These are phyloP conservation scores for Debaryomyces castellii DNA, from an alignment of 805 yeast genomes.

Conservation along the genomic window DNA sequence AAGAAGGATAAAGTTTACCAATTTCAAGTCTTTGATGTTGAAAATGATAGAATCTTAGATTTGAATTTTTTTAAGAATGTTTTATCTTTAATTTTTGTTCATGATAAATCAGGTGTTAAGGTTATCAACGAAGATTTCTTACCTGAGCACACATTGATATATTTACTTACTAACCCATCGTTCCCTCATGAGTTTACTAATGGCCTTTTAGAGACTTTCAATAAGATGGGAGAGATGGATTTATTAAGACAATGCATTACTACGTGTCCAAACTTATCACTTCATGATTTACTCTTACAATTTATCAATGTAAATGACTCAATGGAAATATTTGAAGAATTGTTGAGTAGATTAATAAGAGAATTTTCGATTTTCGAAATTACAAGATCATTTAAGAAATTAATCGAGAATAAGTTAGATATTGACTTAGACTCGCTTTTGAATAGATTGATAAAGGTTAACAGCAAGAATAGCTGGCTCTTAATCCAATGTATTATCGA, in stretches of 20 bases:
- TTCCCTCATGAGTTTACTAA: conserved; percentile 63
- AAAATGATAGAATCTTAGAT: conserved; percentile 66
- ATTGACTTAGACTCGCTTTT: conserved; percentile 38
- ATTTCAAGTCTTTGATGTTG: conserved; percentile 58
- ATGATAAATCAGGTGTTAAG: conserved; percentile 18
- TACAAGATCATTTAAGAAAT: conserved; percentile 44
- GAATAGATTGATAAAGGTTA: conserved; percentile 29
- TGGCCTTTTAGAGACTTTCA: conserved; percentile 54
- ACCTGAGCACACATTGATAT: conserved; percentile 63
- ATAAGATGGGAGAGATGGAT: conserved; percentile 47
- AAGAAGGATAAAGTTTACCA: conserved; percentile 14
- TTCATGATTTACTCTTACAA: conserved; percentile 62
- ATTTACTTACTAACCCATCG: conserved; percentile 82
- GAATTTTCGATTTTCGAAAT: conserved; percentile 64
- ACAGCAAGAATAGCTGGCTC: conserved; percentile 56
- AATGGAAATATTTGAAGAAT: conserved; percentile 66
- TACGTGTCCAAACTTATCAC: conserved; percentile 69
- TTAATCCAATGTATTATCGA: conserved; percentile 67
- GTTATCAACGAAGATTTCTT: conserved; percentile 28
- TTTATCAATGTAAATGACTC: conserved; percentile 50
- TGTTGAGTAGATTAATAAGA: conserved; percentile 61
- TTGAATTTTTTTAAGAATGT: conserved; percentile 50
- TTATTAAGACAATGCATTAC: conserved; percentile 80
- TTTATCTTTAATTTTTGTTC: conserved; percentile 39
- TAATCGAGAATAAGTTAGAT: conserved; percentile 23